Percentiles rank a stretch among this genome's conserved stretches.
Conservation (phyloP, 176 grass and related monocot genomes). For the Eleusine coracana region DNA sequence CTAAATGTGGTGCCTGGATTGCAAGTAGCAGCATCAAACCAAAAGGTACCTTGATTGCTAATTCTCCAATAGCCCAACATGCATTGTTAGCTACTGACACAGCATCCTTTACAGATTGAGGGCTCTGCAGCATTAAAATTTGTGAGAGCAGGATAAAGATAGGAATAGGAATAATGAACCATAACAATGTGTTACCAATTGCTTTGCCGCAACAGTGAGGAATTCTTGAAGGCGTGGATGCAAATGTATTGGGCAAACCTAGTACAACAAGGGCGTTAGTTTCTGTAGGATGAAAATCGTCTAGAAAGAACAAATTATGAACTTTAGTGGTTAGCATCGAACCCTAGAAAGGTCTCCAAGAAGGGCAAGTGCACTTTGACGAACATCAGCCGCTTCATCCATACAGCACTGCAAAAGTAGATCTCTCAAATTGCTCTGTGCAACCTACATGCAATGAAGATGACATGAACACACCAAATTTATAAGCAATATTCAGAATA, state of each 20-base stretch:
- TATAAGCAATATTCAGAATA: neutral
- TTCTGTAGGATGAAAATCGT: neutral
- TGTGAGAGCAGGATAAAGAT: slow-evolving; percentile 34
- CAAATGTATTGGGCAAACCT: slow-evolving; percentile 95
- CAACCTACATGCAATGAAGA: slow-evolving; percentile 65
- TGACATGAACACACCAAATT: slow-evolving; percentile 22
- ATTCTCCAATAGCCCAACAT: slow-evolving; percentile 98
- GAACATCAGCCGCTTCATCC: slow-evolving; percentile 88
- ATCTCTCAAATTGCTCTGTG: slow-evolving; percentile 80
- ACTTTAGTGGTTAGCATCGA: slow-evolving; percentile 37
- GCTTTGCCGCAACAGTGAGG: slow-evolving; percentile 88
- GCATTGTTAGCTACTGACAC: slow-evolving; percentile 97
- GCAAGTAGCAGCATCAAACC: neutral
- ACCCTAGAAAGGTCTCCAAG: slow-evolving; percentile 97
- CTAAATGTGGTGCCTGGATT: neutral
- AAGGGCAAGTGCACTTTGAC: slow-evolving; percentile 92
- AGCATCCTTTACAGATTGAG: slow-evolving; percentile 77
- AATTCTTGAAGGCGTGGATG: slow-evolving; percentile 82
- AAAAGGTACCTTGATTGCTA: slow-evolving; percentile 78
- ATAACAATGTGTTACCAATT: slow-evolving; percentile 63
- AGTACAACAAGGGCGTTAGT: slow-evolving; percentile 27
- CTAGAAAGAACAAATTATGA: neutral
- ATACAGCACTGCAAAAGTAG: slow-evolving; percentile 93
- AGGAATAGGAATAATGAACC: neutral
- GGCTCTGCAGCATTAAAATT: slow-evolving; percentile 56